Percentiles rank a stretch among this genome's conserved stretches.
phyloP scores from a whole-genome alignment of 371 early-diverging fungal genomes.

The Mucor irregularis region DNA sequence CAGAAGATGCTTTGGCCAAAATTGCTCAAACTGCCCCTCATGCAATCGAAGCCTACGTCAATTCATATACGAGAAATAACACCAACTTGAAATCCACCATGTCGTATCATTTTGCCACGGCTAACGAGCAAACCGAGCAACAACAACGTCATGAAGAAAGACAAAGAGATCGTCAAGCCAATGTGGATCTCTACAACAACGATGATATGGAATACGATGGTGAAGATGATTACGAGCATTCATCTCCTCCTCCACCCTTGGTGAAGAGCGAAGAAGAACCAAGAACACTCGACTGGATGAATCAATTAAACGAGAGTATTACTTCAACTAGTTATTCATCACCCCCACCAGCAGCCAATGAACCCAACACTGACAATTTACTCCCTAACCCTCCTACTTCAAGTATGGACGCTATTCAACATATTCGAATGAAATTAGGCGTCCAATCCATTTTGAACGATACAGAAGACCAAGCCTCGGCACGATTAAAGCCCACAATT shows the following conservation, averaged over 20 bases:
- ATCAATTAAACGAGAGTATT: too few relatives aligned
- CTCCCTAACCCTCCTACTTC: slow-evolving; percentile 16
- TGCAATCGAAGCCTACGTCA: slow-evolving; percentile 44
- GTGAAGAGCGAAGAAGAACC: background rate
- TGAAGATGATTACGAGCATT: background rate
- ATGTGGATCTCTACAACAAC: too few relatives aligned
- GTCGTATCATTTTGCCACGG: slow-evolving; percentile 29
- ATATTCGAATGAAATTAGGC: slow-evolving; percentile 30
- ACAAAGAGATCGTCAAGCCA: background rate
- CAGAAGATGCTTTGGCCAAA: slow-evolving; percentile 26
- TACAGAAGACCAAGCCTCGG: slow-evolving; percentile 21
- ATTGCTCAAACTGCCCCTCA: slow-evolving; percentile 40
- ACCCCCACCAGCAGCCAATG: too few relatives aligned
- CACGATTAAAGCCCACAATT: slow-evolving; percentile 38
- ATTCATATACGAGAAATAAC: slow-evolving; percentile 41
- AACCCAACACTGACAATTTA: too few relatives aligned
- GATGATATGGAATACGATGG: background rate
- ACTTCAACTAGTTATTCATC: too few relatives aligned
- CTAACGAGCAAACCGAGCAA: slow-evolving; percentile 6
- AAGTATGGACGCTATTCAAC: slow-evolving; percentile 37
- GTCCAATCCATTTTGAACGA: slow-evolving; percentile 32
- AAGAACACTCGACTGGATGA: too few relatives aligned
- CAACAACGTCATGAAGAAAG: background rate
- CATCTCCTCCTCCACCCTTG: background rate
- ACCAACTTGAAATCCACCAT: slow-evolving; percentile 35